Evolutionary conservation across 306 rosid genomes (phyloP).

Genomic region (Gastrolobium bilobum): DNA sequence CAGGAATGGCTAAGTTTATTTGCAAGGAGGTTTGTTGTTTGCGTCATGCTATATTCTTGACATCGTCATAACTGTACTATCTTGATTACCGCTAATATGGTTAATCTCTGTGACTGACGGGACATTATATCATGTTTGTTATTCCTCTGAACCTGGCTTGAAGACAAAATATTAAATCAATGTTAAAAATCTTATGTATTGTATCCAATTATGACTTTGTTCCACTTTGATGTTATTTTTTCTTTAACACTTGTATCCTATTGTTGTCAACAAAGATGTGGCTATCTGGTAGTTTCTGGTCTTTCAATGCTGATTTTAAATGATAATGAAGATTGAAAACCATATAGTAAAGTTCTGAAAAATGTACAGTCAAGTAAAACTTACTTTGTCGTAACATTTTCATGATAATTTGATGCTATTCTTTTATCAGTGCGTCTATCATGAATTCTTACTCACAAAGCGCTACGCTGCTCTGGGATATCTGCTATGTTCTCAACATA

Average conservation of each 20-base stretch:
- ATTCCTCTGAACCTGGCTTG: background rate
- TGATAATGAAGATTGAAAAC: conserved; percentile 3
- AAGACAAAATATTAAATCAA: background rate
- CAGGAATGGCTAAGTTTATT: conserved; percentile 98
- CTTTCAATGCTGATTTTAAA: background rate
- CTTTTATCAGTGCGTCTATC: conserved; percentile 33
- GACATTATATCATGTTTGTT: conserved; percentile 3
- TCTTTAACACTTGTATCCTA: background rate
- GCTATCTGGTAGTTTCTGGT: conserved; percentile 2
- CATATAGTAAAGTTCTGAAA: background rate
- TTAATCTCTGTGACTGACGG: conserved; percentile 38
- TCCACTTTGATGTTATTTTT: background rate
- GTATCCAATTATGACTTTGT: background rate
- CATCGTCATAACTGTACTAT: conserved; percentile 29
- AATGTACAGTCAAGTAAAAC: conserved; percentile 23
- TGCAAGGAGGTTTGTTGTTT: conserved; percentile 86
- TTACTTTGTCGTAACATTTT: conserved; percentile 21
- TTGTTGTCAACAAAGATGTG: background rate
- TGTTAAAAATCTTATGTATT: background rate
- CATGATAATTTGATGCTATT: conserved; percentile 27
- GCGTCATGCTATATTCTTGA: conserved; percentile 32
- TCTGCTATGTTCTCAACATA: conserved; percentile 31
- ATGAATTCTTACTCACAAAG: conserved; percentile 30
- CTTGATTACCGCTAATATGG: conserved; percentile 41
- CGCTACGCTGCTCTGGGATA: background rate